Evolutionary conservation across 176 grass and related monocot genomes (phyloP).

Genomic region (Eleusine coracana): DNA sequence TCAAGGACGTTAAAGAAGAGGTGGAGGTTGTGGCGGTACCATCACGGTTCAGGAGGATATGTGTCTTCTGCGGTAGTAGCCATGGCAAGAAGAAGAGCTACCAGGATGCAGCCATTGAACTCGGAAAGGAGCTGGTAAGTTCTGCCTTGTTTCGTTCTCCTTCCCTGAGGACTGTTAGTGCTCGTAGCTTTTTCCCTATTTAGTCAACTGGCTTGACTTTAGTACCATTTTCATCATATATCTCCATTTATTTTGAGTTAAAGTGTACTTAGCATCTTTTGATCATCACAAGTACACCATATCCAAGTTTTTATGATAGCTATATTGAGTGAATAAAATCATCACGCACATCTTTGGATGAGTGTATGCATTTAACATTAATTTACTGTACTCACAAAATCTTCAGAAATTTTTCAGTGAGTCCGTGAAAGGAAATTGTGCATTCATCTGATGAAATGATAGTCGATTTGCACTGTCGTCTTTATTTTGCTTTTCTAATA

Average conservation of each 20-base stretch:
- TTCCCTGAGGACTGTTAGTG: background rate
- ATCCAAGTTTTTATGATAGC: background rate
- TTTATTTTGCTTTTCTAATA: background rate
- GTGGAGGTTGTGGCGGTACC: background rate
- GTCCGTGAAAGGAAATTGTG: background rate
- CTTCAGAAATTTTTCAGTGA: background rate
- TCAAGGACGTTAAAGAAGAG: conserved; percentile 19
- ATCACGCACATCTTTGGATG: background rate
- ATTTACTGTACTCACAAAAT: background rate
- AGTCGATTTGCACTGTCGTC: background rate
- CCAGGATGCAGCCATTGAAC: conserved; percentile 56
- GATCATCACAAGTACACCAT: background rate
- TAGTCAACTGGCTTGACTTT: background rate
- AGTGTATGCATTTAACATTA: background rate
- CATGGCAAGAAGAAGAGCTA: conserved; percentile 58
- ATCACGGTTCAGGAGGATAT: conserved; percentile 41
- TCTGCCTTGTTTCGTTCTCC: background rate
- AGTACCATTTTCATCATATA: background rate
- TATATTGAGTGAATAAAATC: background rate
- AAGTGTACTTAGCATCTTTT: conserved; percentile 17
- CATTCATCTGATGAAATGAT: conserved; percentile 1
- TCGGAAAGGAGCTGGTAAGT: conserved; percentile 52
- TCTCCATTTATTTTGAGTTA: background rate
- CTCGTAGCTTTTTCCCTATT: background rate
- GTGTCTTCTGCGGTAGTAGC: conserved; percentile 59